Evolutionary conservation across 805 yeast genomes (phyloP).

Genomic region (Candida pseudoglaebosa): DNA sequence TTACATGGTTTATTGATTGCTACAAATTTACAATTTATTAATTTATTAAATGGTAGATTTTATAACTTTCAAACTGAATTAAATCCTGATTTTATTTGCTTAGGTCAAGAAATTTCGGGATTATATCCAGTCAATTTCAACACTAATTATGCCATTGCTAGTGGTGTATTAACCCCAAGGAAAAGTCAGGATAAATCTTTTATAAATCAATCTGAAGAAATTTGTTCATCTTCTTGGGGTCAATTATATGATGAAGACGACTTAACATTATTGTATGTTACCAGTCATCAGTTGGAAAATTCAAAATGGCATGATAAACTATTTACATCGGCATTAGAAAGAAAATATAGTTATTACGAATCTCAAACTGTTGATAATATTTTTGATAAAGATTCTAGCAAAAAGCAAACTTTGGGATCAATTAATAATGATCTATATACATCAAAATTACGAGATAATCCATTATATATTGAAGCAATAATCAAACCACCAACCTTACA

Average conservation of each 20-base stretch:
- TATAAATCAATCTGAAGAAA: slow-evolving; percentile 22
- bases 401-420: slow-evolving; percentile 1
- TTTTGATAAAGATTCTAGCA: slow-evolving; percentile 5
- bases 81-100: slow-evolving; percentile 28
- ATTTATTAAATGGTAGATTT: slow-evolving; percentile 18
- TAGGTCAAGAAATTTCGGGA: slow-evolving; percentile 32
- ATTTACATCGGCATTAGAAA: slow-evolving; percentile 13
- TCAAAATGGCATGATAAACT: slow-evolving; percentile 13
- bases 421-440: slow-evolving; percentile 5
- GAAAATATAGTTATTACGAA: slow-evolving; percentile 12
- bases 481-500: slow-evolving; percentile 22
- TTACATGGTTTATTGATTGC: slow-evolving; percentile 26
- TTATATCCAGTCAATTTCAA: slow-evolving; percentile 21
- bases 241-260: slow-evolving; percentile 25
- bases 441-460: slow-evolving; percentile 15
- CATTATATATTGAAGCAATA: slow-evolving; percentile 19
- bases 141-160: slow-evolving; percentile 20
- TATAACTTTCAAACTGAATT: slow-evolving; percentile 9
- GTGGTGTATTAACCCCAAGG: slow-evolving; percentile 29
- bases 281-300: slow-evolving; percentile 34
- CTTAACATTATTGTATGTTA: slow-evolving; percentile 23
- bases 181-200: slow-evolving; percentile 15
- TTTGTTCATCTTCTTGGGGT: slow-evolving; percentile 38
- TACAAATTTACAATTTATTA: slow-evolving; percentile 21
- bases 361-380: slow-evolving; percentile 7